Conservation (phyloP, 257 asterid species). For the Knoxia roxburghii region DNA sequence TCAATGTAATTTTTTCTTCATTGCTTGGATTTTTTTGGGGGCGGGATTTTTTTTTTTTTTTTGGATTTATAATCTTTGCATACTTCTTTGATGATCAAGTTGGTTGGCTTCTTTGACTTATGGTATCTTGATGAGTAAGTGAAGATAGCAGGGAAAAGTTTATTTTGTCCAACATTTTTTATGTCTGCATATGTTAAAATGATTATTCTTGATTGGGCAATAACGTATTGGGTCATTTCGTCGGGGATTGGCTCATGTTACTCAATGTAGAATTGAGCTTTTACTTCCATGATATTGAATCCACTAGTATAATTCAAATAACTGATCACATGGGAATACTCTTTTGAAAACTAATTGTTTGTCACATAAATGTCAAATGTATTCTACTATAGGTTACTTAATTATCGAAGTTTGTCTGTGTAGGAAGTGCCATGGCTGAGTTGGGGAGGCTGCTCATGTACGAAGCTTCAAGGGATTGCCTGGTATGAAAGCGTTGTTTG, state of each 20-base stretch:
- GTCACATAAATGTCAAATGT: too few relatives aligned
- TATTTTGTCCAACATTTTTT: neutral
- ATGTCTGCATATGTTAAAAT: too few relatives aligned
- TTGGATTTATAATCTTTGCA: too few relatives aligned
- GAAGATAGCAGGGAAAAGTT: neutral
- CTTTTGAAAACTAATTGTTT: neutral
- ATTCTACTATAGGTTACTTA: neutral
- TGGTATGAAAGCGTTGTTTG: conserved; percentile 30
- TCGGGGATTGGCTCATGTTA: neutral
- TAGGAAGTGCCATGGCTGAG: conserved; percentile 96
- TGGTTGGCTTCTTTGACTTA: neutral
- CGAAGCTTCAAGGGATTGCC: conserved; percentile 96
- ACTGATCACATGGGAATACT: neutral
- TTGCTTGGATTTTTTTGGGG: neutral
- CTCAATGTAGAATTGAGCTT: neutral
- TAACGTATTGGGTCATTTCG: neutral
- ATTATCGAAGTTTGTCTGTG: conserved; percentile 6
- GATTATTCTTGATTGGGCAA: too few relatives aligned
- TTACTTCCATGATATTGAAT: neutral
- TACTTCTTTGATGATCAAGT: neutral
- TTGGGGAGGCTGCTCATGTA: conserved; percentile 90
- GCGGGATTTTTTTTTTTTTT: too few relatives aligned
- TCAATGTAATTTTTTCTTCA: neutral
- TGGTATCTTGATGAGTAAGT: neutral
- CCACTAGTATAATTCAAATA: neutral